Percentiles rank a stretch among this genome's conserved stretches.
Evolutionary conservation across 306 rosid species (phyloP).

Genomic region (Mimosa pudica): DNA sequence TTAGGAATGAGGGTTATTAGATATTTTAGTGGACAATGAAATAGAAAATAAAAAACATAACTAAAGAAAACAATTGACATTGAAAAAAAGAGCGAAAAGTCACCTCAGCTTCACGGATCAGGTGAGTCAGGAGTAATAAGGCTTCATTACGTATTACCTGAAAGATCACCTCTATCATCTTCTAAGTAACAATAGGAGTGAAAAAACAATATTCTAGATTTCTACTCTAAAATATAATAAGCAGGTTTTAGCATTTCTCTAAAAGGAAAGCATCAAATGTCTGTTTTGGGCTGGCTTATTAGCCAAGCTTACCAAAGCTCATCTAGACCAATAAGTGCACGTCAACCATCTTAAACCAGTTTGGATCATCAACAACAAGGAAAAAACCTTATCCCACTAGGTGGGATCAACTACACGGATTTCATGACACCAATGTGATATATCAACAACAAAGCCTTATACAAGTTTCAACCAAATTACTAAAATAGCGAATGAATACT

Average conservation of each 20-base stretch:
- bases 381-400: no score
- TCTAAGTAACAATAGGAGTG: conserved; percentile 21
- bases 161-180: conserved; percentile 35
- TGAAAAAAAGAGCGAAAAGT: conserved; percentile 33
- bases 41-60: not conserved
- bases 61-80: not conserved
- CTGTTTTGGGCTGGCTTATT: not conserved
- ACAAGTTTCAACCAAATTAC: not conserved
- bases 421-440: no score
- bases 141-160: conserved; percentile 98
- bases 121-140: conserved; percentile 79
- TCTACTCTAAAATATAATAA: not conserved
- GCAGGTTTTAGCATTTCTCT: conserved; percentile 4
- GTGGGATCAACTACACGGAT: no score
- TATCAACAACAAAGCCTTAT: not conserved
- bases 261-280: conserved; percentile 8
- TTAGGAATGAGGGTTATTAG: conserved; percentile 25
- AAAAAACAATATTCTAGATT: not conserved
- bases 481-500: not conserved
- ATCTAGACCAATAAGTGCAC: not conserved
- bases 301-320: conserved; percentile 6
- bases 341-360: not conserved
- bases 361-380: not conserved
- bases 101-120: conserved; percentile 98
- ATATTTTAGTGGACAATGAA: conserved; percentile 17